A percentile compares a stretch with the other conserved stretches of the same genome.
Evolutionary conservation across 1,284 basidiomycete species (phyloP).

Genomic region (Rhodotorula sp.): DNA sequence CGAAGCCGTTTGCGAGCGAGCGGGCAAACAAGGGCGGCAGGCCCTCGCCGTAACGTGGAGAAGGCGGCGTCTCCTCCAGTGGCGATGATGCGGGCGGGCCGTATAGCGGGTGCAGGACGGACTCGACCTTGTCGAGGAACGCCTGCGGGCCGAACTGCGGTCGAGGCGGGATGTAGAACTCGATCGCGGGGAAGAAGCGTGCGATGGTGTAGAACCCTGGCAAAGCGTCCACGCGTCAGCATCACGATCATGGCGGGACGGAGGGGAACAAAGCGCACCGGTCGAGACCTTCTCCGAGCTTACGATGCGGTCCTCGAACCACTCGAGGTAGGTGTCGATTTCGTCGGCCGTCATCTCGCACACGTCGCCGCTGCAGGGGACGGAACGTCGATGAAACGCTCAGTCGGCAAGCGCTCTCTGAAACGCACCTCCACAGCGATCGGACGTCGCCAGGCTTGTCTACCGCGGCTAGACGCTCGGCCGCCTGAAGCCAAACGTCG

Average conservation of each 20-base stretch:
- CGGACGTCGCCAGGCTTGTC: conserved; percentile 14
- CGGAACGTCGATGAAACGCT: neutral
- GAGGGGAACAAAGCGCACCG: neutral
- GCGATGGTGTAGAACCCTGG: conserved; percentile 17
- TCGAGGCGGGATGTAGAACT: too few species aligned
- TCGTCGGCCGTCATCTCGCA: conserved; percentile 25
- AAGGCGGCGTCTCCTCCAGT: neutral
- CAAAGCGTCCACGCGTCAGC: too few species aligned
- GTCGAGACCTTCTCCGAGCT: conserved; percentile 14
- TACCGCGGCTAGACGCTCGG: conserved; percentile 6
- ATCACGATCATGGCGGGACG: too few species aligned
- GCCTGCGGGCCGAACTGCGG: neutral
- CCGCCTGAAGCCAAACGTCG: conserved; percentile 23
- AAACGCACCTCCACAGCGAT: conserved; percentile 23
- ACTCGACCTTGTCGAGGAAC: neutral
- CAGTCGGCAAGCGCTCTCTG: neutral
- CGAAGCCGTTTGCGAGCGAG: too few species aligned
- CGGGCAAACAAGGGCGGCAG: too few species aligned
- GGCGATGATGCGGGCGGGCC: neutral
- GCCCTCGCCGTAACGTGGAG: too few species aligned
- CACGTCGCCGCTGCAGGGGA: conserved; percentile 20
- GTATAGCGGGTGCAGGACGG: neutral
- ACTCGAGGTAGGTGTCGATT: conserved; percentile 41
- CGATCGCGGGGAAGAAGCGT: conserved; percentile 17
- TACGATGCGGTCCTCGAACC: conserved; percentile 38